Evolutionary conservation across 257 asterid species (phyloP).

Genomic region (Solanum dulcamara): DNA sequence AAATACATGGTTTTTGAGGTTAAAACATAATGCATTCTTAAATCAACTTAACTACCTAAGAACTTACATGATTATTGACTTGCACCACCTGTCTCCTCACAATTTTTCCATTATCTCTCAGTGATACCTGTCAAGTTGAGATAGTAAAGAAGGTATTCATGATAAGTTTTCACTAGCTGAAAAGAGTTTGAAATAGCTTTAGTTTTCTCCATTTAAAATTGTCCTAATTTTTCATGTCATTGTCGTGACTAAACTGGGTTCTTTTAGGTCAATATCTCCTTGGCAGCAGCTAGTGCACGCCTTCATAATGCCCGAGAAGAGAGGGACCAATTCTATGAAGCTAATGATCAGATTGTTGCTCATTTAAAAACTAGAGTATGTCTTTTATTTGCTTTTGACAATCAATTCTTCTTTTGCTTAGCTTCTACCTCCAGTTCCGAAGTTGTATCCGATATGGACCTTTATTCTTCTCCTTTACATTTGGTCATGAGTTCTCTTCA

Average conservation of each 20-base stretch:
- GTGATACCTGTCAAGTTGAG: neutral
- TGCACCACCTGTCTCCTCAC: neutral
- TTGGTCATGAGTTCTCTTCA: neutral
- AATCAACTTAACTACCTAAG: neutral
- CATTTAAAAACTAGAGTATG: constrained; percentile 74
- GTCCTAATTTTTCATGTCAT: neutral
- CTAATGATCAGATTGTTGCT: constrained; percentile 91
- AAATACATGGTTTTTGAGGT: neutral
- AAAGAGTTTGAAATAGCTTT: neutral
- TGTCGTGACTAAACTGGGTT: neutral
- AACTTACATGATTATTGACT: neutral
- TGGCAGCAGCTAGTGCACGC: constrained; percentile 83
- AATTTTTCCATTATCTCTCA: neutral
- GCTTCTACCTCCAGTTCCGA: neutral
- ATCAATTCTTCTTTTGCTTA: neutral
- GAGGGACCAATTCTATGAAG: constrained; percentile 94
- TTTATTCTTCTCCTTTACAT: neutral
- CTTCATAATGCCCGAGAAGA: constrained; percentile 76
- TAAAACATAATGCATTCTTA: neutral
- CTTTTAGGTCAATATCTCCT: constrained; percentile 64
- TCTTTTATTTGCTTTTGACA: neutral
- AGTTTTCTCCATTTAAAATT: neutral
- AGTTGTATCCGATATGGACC: neutral
- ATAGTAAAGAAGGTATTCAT: neutral
- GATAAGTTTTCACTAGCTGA: neutral